A percentile compares a stretch with the other conserved stretches of the same genome.
phyloP scores from a whole-genome alignment of 192 early-diverging fungal species.

The Cetraspora pellucida region DNA sequence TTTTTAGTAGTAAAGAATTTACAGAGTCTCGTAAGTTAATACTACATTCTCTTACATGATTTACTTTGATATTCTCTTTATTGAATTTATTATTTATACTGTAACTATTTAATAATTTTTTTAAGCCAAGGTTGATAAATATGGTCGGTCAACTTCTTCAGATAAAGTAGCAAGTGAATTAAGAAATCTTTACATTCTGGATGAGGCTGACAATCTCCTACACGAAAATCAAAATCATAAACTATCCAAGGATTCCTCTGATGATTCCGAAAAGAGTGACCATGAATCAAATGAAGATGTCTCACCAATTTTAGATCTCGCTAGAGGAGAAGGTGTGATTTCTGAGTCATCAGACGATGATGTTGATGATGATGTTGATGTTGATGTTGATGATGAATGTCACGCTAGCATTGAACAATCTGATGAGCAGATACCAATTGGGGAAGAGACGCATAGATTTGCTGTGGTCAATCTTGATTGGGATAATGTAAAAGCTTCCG shows the following conservation, averaged over 20 bases:
- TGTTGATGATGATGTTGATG: constrained; percentile 48
- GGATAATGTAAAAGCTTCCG: constrained; percentile 86
- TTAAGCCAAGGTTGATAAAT: constrained; percentile 75
- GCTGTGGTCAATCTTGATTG: constrained; percentile 95
- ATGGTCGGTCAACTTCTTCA: constrained; percentile 63
- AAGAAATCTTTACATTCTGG: constrained; percentile 75
- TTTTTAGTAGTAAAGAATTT: constrained; percentile 75
- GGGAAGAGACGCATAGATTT: constrained; percentile 71
- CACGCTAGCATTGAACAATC: constrained; percentile 52
- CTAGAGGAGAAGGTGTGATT: constrained; percentile 78
- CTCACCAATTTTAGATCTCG: constrained; percentile 58
- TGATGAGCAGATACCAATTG: constrained; percentile 51
- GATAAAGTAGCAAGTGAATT: constrained; percentile 57
- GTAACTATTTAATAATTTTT: background rate
- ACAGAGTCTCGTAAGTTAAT: constrained; percentile 53
- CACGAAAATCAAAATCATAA: background rate
- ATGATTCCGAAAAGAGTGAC: constrained; percentile 38
- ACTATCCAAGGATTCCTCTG: constrained; percentile 39
- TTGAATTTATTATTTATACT: background rate
- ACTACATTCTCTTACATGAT: background rate
- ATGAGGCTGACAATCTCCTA: constrained; percentile 42
- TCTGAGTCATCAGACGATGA: constrained; percentile 46
- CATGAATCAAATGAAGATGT: constrained; percentile 42
- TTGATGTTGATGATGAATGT: constrained; percentile 44
- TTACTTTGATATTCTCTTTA: background rate